These are phyloP conservation scores for Cryphonectria nitschkei DNA, from an alignment of 2,329 filamentous ascomycete species.

Conservation along the genomic window DNA sequence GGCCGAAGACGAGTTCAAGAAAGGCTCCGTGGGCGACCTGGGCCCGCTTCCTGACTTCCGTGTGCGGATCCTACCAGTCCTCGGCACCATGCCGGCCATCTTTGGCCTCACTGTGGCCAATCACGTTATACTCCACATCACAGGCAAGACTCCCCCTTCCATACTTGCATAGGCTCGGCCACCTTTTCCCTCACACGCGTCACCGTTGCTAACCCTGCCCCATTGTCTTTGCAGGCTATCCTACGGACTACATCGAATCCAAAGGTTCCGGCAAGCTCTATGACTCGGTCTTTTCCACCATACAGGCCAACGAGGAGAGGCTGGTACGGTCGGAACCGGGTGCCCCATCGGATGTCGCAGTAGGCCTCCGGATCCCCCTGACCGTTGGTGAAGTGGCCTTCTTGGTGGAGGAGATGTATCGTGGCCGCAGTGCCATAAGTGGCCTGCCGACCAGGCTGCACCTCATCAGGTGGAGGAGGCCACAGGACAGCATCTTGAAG, in stretches of 20 bases:
- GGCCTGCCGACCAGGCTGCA: conserved; percentile 79
- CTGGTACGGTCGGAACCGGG: conserved; percentile 59
- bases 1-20: conserved; percentile 83
- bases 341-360: conserved; percentile 51
- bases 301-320: conserved; percentile 82
- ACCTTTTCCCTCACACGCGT: not conserved
- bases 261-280: conserved; percentile 93
- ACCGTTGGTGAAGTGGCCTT: conserved; percentile 83
- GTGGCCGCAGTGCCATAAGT: conserved; percentile 80
- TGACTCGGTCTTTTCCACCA: conserved; percentile 74
- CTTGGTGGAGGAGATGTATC: conserved; percentile 85
- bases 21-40: conserved; percentile 83
- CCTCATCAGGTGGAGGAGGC: conserved; percentile 79
- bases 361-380: conserved; percentile 80
- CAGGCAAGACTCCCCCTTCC: conserved; percentile 41
- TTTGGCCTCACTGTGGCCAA: conserved; percentile 93
- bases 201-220: conserved; percentile 7
- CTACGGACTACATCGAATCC: conserved; percentile 77
- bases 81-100: conserved; percentile 96
- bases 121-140: conserved; percentile 82
- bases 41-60: conserved; percentile 91
- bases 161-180: too few relatives aligned
- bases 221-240: conserved; percentile 62
- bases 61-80: conserved; percentile 89
- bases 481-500: conserved; percentile 59